Conservation (phyloP, 163 green algal genomes). For the Scenedesmus sp. region DNA sequence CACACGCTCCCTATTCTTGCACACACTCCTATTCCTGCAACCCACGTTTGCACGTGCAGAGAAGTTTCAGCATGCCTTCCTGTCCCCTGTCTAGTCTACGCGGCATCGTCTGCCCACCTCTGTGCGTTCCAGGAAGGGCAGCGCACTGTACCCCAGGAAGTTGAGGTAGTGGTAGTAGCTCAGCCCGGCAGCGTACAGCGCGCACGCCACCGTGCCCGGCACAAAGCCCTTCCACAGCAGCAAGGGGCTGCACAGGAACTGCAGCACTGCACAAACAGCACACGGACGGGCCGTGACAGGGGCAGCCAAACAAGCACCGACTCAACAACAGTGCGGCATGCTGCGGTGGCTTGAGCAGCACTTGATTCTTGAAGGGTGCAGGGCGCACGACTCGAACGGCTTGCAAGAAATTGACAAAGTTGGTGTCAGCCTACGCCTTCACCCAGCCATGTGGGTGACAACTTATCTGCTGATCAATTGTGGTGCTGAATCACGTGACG, state of each 20-base stretch:
- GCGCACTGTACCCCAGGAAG: slow-evolving; percentile 95
- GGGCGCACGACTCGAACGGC: too few relatives aligned
- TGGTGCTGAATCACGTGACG: too few relatives aligned
- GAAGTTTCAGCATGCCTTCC: too few relatives aligned
- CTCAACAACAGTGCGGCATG: background rate
- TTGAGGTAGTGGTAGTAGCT: slow-evolving; percentile 97
- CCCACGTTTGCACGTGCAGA: background rate
- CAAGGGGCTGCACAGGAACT: slow-evolving; percentile 90
- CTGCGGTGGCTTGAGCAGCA: too few relatives aligned
- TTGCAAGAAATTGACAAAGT: too few relatives aligned
- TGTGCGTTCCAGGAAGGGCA: slow-evolving; percentile 90
- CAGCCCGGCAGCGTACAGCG: slow-evolving; percentile 86
- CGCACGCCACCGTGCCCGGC: slow-evolving; percentile 75
- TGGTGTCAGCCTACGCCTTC: too few relatives aligned
- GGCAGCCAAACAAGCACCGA: background rate
- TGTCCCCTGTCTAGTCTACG: background rate
- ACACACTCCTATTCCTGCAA: too few relatives aligned
- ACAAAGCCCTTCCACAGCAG: slow-evolving; percentile 85
- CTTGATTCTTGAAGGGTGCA: too few relatives aligned
- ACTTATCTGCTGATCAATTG: background rate
- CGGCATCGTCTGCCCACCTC: too few relatives aligned
- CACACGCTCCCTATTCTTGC: too few relatives aligned
- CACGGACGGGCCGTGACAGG: background rate
- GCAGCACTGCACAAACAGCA: slow-evolving; percentile 74
- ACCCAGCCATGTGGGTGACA: background rate